A percentile compares a stretch with the other conserved stretches of the same genome.
phyloP scores from a whole-genome alignment of 805 yeast species.

The Dipodascus geniculatus region DNA sequence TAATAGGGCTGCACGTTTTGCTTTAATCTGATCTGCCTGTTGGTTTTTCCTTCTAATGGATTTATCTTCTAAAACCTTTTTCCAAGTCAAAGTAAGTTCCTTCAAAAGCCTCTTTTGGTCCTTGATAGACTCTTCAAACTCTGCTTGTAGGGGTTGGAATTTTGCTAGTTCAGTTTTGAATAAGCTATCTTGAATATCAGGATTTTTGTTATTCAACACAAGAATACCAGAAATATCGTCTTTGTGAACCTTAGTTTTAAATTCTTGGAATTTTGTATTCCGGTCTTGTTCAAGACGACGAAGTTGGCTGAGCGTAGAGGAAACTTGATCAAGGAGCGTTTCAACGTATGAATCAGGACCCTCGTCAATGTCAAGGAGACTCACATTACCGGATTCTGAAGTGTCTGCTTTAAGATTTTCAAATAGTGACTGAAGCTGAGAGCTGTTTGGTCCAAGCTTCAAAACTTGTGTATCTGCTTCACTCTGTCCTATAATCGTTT shows the following conservation, averaged over 20 bases:
- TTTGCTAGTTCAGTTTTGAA: slow-evolving; percentile 68
- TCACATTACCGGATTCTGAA: slow-evolving; percentile 22
- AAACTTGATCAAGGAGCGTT: slow-evolving; percentile 37
- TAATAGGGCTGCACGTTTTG: slow-evolving; percentile 27
- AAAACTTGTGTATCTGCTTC: slow-evolving; percentile 34
- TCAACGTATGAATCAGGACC: slow-evolving; percentile 23
- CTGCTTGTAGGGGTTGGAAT: slow-evolving; percentile 53
- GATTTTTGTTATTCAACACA: slow-evolving; percentile 48
- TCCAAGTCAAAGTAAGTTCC: slow-evolving; percentile 37
- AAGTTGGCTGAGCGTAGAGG: slow-evolving; percentile 48
- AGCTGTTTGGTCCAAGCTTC: slow-evolving; percentile 32
- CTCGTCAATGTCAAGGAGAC: slow-evolving; percentile 63
- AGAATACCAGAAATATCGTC: slow-evolving; percentile 79
- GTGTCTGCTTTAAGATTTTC: slow-evolving; percentile 6
- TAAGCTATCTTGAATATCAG: slow-evolving; percentile 42
- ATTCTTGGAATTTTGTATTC: slow-evolving; percentile 42
- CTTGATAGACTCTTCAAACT: slow-evolving; percentile 56
- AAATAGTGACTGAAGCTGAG: slow-evolving; percentile 28
- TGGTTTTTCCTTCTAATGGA: slow-evolving; percentile 31
- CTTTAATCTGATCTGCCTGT: slow-evolving; percentile 27
- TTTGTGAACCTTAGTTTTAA: slow-evolving; percentile 57
- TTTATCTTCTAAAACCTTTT: slow-evolving; percentile 33
- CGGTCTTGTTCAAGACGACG: slow-evolving; percentile 56
- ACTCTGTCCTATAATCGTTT: slow-evolving; percentile 36
- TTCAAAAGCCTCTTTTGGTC: slow-evolving; percentile 47